These are phyloP conservation scores for Hanseniaspora clermontiae DNA, from an alignment of 805 yeast genomes.

Conservation along the genomic window DNA sequence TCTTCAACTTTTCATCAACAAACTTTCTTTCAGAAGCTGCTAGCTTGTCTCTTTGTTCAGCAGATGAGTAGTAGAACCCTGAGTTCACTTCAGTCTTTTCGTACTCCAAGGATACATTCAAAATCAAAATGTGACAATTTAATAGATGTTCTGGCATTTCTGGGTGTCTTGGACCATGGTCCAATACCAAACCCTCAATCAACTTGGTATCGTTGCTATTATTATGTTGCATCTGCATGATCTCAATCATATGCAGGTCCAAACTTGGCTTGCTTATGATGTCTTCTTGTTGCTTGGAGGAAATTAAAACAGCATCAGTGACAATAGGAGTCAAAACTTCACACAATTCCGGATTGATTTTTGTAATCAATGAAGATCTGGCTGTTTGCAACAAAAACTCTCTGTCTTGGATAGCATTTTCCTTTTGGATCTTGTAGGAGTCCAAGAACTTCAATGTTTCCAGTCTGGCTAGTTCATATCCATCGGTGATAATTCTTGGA, in stretches of 20 bases:
- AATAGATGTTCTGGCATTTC: constrained; percentile 88
- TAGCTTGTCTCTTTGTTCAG: constrained; percentile 90
- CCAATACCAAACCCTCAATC: constrained; percentile 80
- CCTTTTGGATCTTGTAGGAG: constrained; percentile 40
- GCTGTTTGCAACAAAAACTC: constrained; percentile 88
- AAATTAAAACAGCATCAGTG: constrained; percentile 76
- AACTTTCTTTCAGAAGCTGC: constrained; percentile 88
- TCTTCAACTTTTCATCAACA: constrained; percentile 83
- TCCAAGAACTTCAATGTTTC: constrained; percentile 61
- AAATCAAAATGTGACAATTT: constrained; percentile 72
- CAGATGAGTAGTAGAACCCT: constrained; percentile 84
- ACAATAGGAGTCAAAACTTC: constrained; percentile 84
- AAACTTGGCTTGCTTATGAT: constrained; percentile 31
- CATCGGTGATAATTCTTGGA: constrained; percentile 88
- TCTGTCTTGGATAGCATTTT: constrained; percentile 47
- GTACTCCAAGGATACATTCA: constrained; percentile 89
- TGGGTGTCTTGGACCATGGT: constrained; percentile 98
- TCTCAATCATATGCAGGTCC: constrained; percentile 94
- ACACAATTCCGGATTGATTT: constrained; percentile 63
- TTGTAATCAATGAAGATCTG: constrained; percentile 75
- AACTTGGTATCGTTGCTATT: constrained; percentile 72
- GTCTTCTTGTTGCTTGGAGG: constrained; percentile 45
- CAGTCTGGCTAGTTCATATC: constrained; percentile 80
- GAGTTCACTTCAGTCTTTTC: constrained; percentile 97
- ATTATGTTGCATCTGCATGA: constrained; percentile 95